Evolutionary conservation across 225 moss, liverwort and hornwort species (phyloP).

Genomic region (Marchantia polymorpha): DNA sequence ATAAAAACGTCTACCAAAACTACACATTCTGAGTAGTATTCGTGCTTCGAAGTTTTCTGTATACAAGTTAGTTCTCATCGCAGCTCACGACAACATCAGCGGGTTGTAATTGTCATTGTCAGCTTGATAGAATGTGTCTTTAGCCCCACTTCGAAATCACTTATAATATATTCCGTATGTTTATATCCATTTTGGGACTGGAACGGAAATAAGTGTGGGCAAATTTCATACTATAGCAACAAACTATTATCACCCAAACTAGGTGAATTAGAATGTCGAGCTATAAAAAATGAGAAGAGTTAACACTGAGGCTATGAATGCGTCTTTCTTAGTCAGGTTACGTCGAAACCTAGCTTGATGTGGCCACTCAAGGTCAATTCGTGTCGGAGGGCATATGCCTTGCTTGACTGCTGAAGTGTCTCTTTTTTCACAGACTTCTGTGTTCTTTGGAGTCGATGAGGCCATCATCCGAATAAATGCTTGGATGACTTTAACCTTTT

Average conservation of each 20-base stretch:
- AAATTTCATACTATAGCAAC: not conserved
- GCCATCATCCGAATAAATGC: conserved; percentile 39
- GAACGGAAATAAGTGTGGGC: not conserved
- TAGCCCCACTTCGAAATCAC: not conserved
- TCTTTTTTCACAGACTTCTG: conserved; percentile 42
- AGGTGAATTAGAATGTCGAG: not conserved
- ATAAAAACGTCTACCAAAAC: not conserved
- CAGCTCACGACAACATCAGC: no score
- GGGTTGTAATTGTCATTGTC: no score
- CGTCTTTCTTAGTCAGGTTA: not conserved
- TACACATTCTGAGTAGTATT: not conserved
- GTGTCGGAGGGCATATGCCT: not conserved
- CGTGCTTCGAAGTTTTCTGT: no score
- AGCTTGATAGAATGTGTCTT: no score
- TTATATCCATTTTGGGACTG: not conserved
- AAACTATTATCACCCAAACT: not conserved
- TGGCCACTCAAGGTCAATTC: no score
- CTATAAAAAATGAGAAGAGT: not conserved
- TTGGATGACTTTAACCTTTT: conserved; percentile 40
- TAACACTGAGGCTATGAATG: not conserved
- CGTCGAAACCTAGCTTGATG: no score
- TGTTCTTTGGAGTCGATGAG: conserved; percentile 60
- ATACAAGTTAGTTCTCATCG: no score
- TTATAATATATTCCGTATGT: not conserved
- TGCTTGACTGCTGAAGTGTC: not conserved